Evolutionary conservation across 768 basidiomycete genomes (phyloP).

Genomic region (Mycena haematopus): DNA sequence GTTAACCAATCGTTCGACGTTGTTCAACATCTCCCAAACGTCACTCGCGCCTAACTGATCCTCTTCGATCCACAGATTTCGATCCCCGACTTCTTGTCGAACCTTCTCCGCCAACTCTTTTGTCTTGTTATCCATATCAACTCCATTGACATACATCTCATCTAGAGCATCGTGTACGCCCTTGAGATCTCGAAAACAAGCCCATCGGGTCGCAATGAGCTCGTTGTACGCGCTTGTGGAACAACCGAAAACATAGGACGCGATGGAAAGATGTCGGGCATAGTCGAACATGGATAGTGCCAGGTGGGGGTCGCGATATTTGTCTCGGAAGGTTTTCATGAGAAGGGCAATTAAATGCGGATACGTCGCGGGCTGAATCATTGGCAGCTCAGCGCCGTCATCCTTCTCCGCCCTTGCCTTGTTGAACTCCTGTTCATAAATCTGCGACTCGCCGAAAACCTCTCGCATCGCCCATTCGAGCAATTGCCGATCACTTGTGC

Average conservation of each 20-base stretch:
- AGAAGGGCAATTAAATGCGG: constrained; percentile 77
- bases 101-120: constrained; percentile 66
- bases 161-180: constrained; percentile 75
- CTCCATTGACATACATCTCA: constrained; percentile 85
- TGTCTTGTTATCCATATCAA: constrained; percentile 67
- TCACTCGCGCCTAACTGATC: constrained; percentile 52
- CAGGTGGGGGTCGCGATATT: constrained; percentile 79
- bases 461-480: constrained; percentile 75
- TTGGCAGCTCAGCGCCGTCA: constrained; percentile 36
- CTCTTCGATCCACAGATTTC: constrained; percentile 59
- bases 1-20: constrained; percentile 53
- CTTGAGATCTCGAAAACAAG: constrained; percentile 78
- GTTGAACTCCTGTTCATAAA: constrained; percentile 55
- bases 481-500: constrained; percentile 70
- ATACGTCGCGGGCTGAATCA: constrained; percentile 70
- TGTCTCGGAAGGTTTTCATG: constrained; percentile 80
- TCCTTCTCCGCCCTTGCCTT: constrained; percentile 40
- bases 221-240: constrained; percentile 90
- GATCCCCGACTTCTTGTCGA: constrained; percentile 65
- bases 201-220: constrained; percentile 85
- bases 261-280: constrained; percentile 73
- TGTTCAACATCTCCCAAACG: constrained; percentile 55
- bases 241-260: constrained; percentile 90
- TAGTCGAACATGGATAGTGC: constrained; percentile 85
- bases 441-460: constrained; percentile 67